Evolutionary conservation across 2,329 filamentous ascomycete species (phyloP), one percentile per base, ranked within the genome.

Genomic region (Elsinoe australis): DNA sequence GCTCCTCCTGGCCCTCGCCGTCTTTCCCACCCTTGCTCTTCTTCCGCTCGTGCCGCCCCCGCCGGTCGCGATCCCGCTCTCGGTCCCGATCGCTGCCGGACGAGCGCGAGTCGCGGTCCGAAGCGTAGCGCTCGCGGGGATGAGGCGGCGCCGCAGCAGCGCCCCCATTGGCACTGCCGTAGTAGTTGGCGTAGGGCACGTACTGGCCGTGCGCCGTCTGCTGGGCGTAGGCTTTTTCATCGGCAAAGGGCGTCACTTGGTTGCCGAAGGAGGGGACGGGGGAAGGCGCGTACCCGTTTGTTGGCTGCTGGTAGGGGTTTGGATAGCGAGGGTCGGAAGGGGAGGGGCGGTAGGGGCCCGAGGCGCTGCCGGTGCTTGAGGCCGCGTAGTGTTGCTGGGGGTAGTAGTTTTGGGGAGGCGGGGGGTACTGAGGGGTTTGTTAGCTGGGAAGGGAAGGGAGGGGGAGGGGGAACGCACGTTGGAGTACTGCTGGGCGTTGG

Each of bases 241-340:
- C 45, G 32, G 19, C 18, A 24, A 48, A 48, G 21, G 45, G 45
- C 10, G 45, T 33, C 17, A 48, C 33, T 38, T 48, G 45, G 33
- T 48, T 48, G 32, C 31, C 32, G 24, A 48, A 48, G 18, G 15
- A 22, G 21, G 45, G 45, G 31, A 38, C 32, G 15, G 45, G 45
- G 12, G 32, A 48, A 7, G 45, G 45, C 2, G 45, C 45, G 15
- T 48, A 31, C 14, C 45, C 33, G 22, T 36, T 38, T 10, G 34
- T 48, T 3, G 34, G 19, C 39, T 48, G 45, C 14, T 24, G 39
- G 39, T 44, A 44, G 39, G 35, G 17, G 17, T 15, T 5, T 31
- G 41, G 14, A n/a, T 24, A 31, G 10, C 45, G 45, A 8, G 45
- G 45, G 34, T 48, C 45, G 24, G 17, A 22, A 15, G 19, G 32